Base-by-base conservation (phyloP, 805 yeast species). In the Ogataea minuta region DNA sequence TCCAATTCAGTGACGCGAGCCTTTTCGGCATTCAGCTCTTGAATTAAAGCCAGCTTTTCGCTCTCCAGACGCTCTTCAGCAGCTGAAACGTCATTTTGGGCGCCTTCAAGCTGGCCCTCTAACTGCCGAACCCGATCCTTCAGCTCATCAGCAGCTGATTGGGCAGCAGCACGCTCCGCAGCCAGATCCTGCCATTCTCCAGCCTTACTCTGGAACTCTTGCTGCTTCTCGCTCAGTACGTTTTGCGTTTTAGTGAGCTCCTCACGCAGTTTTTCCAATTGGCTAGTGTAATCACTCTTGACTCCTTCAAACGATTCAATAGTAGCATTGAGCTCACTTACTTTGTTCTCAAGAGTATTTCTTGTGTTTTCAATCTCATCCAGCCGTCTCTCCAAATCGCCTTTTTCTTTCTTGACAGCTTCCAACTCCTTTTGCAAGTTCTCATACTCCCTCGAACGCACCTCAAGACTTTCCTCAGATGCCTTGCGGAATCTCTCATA, bases 1-100 rank as follows among this genome's bases (percentile, higher is more conserved):
- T 74, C 66, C 26, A 85, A 61, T 36, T 81, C 89, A 15, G 74
- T 70, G 17, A 75, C 53, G 44, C 78, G 73, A 3, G 60, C 49
- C 15, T 67, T 69, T 7, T 74, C 62, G 15, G 57, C 47, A n/a
- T 63, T 67, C 31, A 83, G 53, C 38, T 77, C 76, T 29, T 68
- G 72, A 39, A 74, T 77, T 19, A 70, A 59, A 1, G 60, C 57
- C 2, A 52, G 29, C 49, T 61, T 69, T 50, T 74, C 76, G 3
- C 63, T 31, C 3, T 64, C 67, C 78, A 81, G 75, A 34, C 69
- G 67, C 19, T 63, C 61, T 39, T 70, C 68, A 6, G 71, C 62
- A 12, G 57, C 41, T 2, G 48, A 51, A n/a, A 76, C 48, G 9
- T 60, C 52, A 3, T 51, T 52, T 27, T 60, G 58, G 1, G 68